These are phyloP conservation scores for Exobasidium rhododendri DNA, from an alignment of 1,284 basidiomycete species.

Conservation along the genomic window DNA sequence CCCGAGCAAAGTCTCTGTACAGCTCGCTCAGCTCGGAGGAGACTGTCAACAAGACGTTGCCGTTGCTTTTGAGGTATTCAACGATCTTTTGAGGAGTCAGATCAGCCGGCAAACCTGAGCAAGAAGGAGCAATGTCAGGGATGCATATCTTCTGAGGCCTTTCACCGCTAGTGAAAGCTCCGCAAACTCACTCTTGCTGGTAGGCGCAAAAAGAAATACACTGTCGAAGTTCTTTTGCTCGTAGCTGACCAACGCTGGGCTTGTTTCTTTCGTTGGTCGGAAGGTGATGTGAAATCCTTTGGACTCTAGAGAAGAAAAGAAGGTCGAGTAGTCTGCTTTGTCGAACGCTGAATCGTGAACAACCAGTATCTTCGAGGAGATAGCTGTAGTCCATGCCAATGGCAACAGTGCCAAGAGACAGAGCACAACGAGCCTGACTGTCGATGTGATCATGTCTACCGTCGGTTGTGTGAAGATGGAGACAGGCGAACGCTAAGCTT, in stretches of 20 bases:
- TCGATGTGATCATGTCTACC: not conserved
- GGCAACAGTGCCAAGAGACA: not conserved
- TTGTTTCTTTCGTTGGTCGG: slow-evolving; percentile 23
- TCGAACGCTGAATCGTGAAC: slow-evolving; percentile 25
- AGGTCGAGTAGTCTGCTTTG: slow-evolving; percentile 24
- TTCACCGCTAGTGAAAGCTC: not conserved
- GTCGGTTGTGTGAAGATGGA: not conserved
- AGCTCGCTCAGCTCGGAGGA: slow-evolving; percentile 62
- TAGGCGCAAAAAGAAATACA: slow-evolving; percentile 37
- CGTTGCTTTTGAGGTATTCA: slow-evolving; percentile 64
- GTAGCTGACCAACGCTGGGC: slow-evolving; percentile 31
- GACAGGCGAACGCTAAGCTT: too few species aligned
- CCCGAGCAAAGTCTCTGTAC: slow-evolving; percentile 59
- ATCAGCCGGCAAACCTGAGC: slow-evolving; percentile 69
- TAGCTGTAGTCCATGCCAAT: slow-evolving; percentile 24
- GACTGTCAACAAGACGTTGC: slow-evolving; percentile 80
- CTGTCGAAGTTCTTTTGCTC: slow-evolving; percentile 48
- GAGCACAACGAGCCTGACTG: not conserved
- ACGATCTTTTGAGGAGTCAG: slow-evolving; percentile 80
- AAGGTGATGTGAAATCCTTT: slow-evolving; percentile 34
- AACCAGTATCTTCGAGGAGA: slow-evolving; percentile 43
- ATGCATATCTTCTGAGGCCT: not conserved
- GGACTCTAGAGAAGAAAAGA: slow-evolving; percentile 23
- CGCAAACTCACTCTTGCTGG: slow-evolving; percentile 24
- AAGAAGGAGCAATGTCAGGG: slow-evolving; percentile 5